phyloP scores from a whole-genome alignment of 768 basidiomycete species.

The Trametes villosa region DNA sequence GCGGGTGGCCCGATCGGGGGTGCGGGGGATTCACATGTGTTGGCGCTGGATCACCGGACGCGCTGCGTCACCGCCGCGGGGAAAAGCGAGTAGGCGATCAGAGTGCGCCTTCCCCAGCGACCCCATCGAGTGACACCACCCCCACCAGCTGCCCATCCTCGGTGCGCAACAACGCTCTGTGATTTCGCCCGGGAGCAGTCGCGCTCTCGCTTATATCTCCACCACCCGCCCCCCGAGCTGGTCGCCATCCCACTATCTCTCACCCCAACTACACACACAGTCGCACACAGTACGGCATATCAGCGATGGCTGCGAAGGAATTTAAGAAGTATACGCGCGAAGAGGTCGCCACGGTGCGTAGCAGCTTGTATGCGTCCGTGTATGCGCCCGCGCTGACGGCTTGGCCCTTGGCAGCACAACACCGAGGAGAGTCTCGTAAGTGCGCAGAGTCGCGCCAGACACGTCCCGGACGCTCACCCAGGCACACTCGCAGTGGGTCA shows the following conservation, averaged over 20 bases:
- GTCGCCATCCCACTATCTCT: background rate
- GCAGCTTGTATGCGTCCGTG: slow-evolving; percentile 13
- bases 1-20: background rate
- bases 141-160: background rate
- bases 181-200: slow-evolving; percentile 11
- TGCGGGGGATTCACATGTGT: background rate
- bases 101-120: background rate
- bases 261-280: background rate
- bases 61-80: background rate
- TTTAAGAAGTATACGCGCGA: slow-evolving; percentile 55
- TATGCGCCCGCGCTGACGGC: background rate
- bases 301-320: slow-evolving; percentile 30
- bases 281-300: background rate
- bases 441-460: background rate
- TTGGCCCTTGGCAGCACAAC: slow-evolving; percentile 57
- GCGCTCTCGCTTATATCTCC: slow-evolving; percentile 2
- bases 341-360: slow-evolving; percentile 64
- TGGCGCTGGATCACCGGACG: background rate
- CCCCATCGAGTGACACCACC: no score
- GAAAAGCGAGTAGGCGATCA: background rate
- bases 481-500: slow-evolving; percentile 58
- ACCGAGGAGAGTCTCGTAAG: slow-evolving; percentile 71
- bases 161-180: background rate
- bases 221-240: background rate
- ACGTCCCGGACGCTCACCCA: background rate